Percentiles rank a stretch among this genome's conserved stretches.
phyloP scores from a whole-genome alignment of 2,329 filamentous ascomycete species.

The Neonectria ditissima region DNA sequence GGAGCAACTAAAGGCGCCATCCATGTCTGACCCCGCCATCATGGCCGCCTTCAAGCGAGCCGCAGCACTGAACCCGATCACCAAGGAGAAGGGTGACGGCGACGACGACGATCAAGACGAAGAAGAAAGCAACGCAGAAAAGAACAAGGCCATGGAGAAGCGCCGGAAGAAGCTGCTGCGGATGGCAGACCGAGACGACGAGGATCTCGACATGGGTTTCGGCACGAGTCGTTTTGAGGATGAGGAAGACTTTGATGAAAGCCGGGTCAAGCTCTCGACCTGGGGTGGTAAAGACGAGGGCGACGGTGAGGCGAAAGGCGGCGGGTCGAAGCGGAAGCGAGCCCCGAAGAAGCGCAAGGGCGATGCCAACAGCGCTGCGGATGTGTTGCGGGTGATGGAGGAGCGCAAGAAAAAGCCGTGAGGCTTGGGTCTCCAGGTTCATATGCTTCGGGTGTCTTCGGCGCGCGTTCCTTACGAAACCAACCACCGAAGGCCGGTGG shows the following conservation, averaged over 20 bases:
- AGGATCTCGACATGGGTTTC: constrained; percentile 95
- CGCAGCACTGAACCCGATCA: constrained; percentile 69
- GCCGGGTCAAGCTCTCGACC: constrained; percentile 74
- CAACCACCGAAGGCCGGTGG: not conserved
- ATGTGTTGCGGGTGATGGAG: constrained; percentile 85
- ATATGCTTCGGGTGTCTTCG: not conserved
- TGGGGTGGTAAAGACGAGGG: constrained; percentile 70
- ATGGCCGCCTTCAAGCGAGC: constrained; percentile 89
- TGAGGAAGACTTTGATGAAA: constrained; percentile 82
- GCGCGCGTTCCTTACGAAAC: not conserved
- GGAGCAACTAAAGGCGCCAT: constrained; percentile 62
- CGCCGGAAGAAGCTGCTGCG: constrained; percentile 81
- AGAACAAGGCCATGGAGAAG: constrained; percentile 69
- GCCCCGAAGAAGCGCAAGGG: constrained; percentile 81
- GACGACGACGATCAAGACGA: constrained; percentile 45
- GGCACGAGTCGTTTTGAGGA: constrained; percentile 89
- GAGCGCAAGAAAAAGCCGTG: constrained; percentile 55
- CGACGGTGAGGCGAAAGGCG: constrained; percentile 57
- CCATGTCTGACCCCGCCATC: constrained; percentile 80
- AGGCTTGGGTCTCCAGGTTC: not conserved
- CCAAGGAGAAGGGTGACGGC: constrained; percentile 49
- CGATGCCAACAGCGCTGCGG: constrained; percentile 80
- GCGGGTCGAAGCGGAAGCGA: constrained; percentile 73
- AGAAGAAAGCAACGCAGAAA: constrained; percentile 55
- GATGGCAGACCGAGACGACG: constrained; percentile 80